Conservation (phyloP, 1,284 basidiomycete species). For the Cyathus olla region DNA sequence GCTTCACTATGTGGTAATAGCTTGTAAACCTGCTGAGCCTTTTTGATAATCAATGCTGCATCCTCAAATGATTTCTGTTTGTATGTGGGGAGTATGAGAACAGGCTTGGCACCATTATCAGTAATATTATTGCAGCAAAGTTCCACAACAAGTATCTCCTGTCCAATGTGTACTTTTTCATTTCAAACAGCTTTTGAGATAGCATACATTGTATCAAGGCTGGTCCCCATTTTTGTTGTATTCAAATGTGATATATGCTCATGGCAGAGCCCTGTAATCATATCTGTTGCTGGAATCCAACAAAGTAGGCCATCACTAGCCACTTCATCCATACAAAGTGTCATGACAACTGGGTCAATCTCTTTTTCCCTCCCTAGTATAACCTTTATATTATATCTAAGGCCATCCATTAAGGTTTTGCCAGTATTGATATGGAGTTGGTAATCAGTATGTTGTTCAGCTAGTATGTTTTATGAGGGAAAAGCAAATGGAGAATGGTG, state of each 20-base stretch:
- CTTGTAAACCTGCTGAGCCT: constrained; percentile 23
- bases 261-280: constrained; percentile 20
- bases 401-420: constrained; percentile 9
- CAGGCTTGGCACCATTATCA: constrained; percentile 18
- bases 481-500: constrained; percentile 22
- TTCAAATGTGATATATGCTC: constrained; percentile 7
- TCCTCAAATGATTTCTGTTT: constrained; percentile 7
- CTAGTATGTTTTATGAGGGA: constrained; percentile 13
- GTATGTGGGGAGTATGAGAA: constrained; percentile 4
- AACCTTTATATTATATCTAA: constrained; percentile 10
- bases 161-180: constrained; percentile 14
- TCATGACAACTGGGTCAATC: constrained; percentile 3
- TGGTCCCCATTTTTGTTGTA: constrained; percentile 18
- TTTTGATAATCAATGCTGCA: constrained; percentile 19
- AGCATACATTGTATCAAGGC: constrained; percentile 5
- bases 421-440: constrained; percentile 13
- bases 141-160: constrained; percentile 17
- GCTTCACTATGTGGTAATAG: constrained; percentile 25
- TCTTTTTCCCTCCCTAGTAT: constrained; percentile 5
- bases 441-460: constrained; percentile 7
- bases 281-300: constrained; percentile 17
- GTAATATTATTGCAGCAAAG: constrained; percentile 11
- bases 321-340: constrained; percentile 16
- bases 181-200: constrained; percentile 11
- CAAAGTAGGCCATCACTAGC: constrained; percentile 15